Conservation (phyloP, 495 filamentous ascomycete genomes). For the Penicillium antarcticum region DNA sequence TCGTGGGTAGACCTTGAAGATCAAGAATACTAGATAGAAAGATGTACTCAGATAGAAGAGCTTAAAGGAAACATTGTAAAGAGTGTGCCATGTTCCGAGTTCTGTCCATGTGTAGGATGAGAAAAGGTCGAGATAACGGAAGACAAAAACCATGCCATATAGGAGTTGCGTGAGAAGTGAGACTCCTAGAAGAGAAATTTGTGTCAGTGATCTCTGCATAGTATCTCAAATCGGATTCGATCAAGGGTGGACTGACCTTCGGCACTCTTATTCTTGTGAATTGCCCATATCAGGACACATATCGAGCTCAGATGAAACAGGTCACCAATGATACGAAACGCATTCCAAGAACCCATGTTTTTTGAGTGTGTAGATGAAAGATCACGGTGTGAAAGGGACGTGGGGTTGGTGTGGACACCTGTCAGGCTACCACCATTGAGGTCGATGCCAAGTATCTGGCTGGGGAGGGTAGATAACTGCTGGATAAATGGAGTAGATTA, state of each 20-base stretch:
- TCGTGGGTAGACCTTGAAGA: conserved; percentile 82
- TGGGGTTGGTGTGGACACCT: background rate
- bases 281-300: conserved; percentile 85
- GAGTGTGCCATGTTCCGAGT: background rate
- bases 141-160: conserved; percentile 81
- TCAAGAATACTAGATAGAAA: conserved; percentile 83
- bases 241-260: conserved; percentile 58
- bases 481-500: background rate
- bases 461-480: background rate
- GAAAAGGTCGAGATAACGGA: conserved; percentile 86
- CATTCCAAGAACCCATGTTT: conserved; percentile 45
- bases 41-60: conserved; percentile 81
- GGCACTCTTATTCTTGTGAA: conserved; percentile 81
- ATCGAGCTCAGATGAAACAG: conserved; percentile 80
- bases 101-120: conserved; percentile 26
- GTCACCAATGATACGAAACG: conserved; percentile 80
- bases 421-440: conserved; percentile 1
- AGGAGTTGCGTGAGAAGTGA: conserved; percentile 92
- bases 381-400: background rate
- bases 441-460: background rate
- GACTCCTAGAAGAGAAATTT: conserved; percentile 54
- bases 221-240: background rate
- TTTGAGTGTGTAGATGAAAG: background rate
- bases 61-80: conserved; percentile 66
- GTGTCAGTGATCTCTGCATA: conserved; percentile 11